These are phyloP conservation scores for Cyclanthera cordifolia DNA, from an alignment of 306 rosid species.

Conservation along the genomic window DNA sequence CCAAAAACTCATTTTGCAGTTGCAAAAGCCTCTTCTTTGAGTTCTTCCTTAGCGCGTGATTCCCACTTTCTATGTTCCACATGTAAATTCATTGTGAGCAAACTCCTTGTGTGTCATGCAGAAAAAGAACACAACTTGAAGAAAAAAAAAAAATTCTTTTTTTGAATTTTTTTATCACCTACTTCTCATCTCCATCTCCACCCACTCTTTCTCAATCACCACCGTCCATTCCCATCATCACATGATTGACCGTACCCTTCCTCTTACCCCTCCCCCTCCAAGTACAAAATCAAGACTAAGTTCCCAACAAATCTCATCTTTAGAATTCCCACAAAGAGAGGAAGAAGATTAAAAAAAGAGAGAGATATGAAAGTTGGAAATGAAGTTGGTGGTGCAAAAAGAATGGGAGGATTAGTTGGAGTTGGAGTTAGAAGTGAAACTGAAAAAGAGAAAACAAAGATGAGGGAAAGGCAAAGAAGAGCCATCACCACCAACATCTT, in stretches of 20 bases:
- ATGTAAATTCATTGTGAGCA: slow-evolving; percentile 9
- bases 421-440: slow-evolving; percentile 24
- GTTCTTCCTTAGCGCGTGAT: background rate
- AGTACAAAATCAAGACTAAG: background rate
- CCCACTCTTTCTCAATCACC: background rate
- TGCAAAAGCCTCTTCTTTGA: background rate
- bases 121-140: background rate
- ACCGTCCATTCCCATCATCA: background rate
- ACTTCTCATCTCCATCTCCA: background rate
- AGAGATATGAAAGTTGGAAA: background rate
- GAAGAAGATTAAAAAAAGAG: background rate
- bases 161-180: background rate
- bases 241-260: too few species aligned
- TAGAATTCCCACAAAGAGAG: background rate
- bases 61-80: background rate
- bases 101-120: background rate
- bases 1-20: too few species aligned
- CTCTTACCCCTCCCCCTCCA: background rate
- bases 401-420: slow-evolving; percentile 13
- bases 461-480: slow-evolving; percentile 42
- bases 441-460: slow-evolving; percentile 44
- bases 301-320: background rate
- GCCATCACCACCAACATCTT: slow-evolving; percentile 44
- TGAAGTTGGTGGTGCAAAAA: slow-evolving; percentile 1
- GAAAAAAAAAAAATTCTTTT: too few species aligned